phyloP scores from a whole-genome alignment of 306 rosid species.

The Pyrus communis region DNA sequence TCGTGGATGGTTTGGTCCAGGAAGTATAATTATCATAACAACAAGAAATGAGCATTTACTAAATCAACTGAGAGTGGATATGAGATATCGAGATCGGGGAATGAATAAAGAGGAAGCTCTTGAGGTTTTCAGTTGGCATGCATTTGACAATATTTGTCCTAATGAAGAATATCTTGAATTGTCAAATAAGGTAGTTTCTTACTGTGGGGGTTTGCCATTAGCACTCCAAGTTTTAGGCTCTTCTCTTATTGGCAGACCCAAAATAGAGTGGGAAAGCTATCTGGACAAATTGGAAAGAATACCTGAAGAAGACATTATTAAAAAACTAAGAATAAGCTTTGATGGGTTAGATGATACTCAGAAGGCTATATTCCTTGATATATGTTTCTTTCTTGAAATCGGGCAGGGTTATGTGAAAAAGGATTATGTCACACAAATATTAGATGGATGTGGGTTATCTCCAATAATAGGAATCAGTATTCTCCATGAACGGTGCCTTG shows the following conservation, averaged over 20 bases:
- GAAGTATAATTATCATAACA: no score
- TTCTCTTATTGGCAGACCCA: conserved; percentile 9
- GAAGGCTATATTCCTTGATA: conserved; percentile 27
- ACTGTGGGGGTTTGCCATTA: conserved; percentile 32
- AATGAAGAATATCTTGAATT: background rate
- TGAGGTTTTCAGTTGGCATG: conserved; percentile 23
- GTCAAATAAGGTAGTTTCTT: background rate
- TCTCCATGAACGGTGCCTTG: conserved; percentile 23
- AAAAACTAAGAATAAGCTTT: conserved; percentile 20
- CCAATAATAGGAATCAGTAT: conserved; percentile 18
- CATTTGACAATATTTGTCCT: conserved; percentile 8
- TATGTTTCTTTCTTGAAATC: conserved; percentile 34
- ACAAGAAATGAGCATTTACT: no score
- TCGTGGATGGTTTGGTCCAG: no score
- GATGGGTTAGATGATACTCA: conserved; percentile 1
- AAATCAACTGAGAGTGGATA: no score
- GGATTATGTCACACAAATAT: conserved; percentile 14
- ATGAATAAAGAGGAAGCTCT: conserved; percentile 5
- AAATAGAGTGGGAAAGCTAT: conserved; percentile 16
- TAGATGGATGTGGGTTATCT: conserved; percentile 37
- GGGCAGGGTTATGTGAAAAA: conserved; percentile 18
- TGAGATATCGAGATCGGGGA: background rate
- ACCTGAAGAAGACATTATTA: conserved; percentile 14
- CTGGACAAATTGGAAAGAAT: conserved; percentile 17
- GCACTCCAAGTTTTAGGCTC: conserved; percentile 38